A percentile compares a stretch with the other conserved stretches of the same genome.
phyloP scores from a whole-genome alignment of 371 early-diverging fungal species.

The Globomyces sp. region DNA sequence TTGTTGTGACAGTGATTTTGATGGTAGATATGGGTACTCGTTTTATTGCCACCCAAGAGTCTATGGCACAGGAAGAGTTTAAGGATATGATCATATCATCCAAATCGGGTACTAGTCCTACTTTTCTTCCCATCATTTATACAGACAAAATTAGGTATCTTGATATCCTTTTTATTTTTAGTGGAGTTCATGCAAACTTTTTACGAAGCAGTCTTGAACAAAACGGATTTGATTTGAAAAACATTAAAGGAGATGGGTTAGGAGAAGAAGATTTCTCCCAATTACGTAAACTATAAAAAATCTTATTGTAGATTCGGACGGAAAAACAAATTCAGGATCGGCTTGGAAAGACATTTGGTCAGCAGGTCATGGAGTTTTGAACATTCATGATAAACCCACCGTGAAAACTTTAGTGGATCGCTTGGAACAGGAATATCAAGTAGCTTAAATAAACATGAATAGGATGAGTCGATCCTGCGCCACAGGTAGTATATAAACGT shows the following conservation, averaged over 20 bases:
- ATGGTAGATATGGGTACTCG: slow-evolving; percentile 24
- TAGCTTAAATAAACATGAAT: neutral
- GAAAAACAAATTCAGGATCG: neutral
- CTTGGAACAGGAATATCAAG: slow-evolving; percentile 21
- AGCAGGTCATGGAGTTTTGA: slow-evolving; percentile 28
- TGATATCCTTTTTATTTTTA: neutral
- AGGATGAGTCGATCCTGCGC: no score
- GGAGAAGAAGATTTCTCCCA: slow-evolving; percentile 14
- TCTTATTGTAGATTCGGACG: neutral
- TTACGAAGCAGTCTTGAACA: slow-evolving; percentile 18
- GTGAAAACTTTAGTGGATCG: slow-evolving; percentile 16
- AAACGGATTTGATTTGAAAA: slow-evolving; percentile 4
- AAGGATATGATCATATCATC: slow-evolving; percentile 26
- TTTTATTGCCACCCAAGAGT: slow-evolving; percentile 27
- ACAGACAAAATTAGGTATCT: slow-evolving; percentile 20
- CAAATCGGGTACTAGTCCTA: slow-evolving; percentile 23
- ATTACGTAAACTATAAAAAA: neutral
- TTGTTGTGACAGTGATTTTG: neutral
- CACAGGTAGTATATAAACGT: no score
- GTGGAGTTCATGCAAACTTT: slow-evolving; percentile 35
- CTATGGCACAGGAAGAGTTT: slow-evolving; percentile 22
- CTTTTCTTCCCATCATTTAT: slow-evolving; percentile 30
- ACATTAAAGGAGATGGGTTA: neutral
- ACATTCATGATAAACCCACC: slow-evolving; percentile 23
- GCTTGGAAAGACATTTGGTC: slow-evolving; percentile 34